Base-by-base conservation (phyloP, 192 early-diverging fungal genomes). In the Backusella liffmaniae region DNA sequence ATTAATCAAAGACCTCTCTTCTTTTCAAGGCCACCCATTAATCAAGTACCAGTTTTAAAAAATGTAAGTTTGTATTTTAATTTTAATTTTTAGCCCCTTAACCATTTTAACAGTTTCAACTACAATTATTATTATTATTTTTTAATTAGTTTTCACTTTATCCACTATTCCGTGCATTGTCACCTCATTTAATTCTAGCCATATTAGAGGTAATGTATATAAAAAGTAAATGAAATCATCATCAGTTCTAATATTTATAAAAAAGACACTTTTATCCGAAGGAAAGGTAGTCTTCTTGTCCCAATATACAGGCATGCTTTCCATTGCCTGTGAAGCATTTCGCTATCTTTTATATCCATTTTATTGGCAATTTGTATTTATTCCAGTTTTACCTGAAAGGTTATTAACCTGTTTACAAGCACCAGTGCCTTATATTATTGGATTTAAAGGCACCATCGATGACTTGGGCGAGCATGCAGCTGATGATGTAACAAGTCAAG, bases 391-490 rank as follows among this genome's bases (percentile, higher is more conserved):
- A 4, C 93, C 93, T 0, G 84, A 81, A 13, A 76, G 84, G 18
- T 74, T 94, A 13, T 77, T 94, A 82, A 87, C 77, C 21, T 82
- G 80, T 77, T 68, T 84, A 16, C 83, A 84, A 39, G 93, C 91
- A 23, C 92, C 93, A n/a, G 90, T 94, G 56, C 93, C 93, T 30
- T 94, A 91, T 70, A 92, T 94, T 21, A 86, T 94, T 59, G 93
- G 93, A 18, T 87, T 93, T n/a, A 83, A 92, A 59, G 82, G 89
- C 15, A 65, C 86, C 8, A 84, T 76, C 3, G 79, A 85, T 42
- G 84, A 86, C 30, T 79, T 89, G 0, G 88, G 89, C 49, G 87
- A 84, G 66, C 80, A 85, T 74, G 36, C 66, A 16, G 88, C 90
- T 1, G 83, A 87, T 66, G 93, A 94, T 76, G 93, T 91, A 86